Percentiles rank a stretch among this genome's conserved stretches.
These are phyloP conservation scores for Fraxinus quadrangulata DNA, from an alignment of 257 asterid genomes.

Conservation along the genomic window DNA sequence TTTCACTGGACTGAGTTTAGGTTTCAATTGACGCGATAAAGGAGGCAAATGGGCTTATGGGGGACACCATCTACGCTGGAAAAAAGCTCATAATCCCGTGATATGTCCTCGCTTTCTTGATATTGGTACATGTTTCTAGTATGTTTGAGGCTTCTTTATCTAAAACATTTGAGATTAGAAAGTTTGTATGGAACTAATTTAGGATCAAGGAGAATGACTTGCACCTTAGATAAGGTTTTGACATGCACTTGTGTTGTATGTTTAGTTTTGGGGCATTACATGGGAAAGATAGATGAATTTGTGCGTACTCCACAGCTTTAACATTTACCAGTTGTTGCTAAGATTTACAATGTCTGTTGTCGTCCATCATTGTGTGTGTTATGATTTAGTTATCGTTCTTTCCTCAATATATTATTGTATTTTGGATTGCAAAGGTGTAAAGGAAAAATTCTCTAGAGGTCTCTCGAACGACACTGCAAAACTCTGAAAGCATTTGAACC, in stretches of 20 bases:
- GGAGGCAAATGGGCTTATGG: constrained; percentile 41
- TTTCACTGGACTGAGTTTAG: constrained; percentile 16
- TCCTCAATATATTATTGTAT: neutral
- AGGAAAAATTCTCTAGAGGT: too few relatives aligned
- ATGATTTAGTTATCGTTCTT: too few relatives aligned
- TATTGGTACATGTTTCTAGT: neutral
- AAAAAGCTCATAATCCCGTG: constrained; percentile 38
- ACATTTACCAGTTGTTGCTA: neutral
- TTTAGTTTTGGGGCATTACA: neutral
- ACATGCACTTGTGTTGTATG: too few relatives aligned
- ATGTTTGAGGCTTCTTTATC: neutral
- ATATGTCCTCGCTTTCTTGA: neutral
- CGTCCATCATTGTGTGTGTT: too few relatives aligned
- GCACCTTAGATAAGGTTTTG: too few relatives aligned
- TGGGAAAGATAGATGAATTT: neutral
- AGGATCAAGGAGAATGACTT: neutral
- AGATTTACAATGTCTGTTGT: neutral
- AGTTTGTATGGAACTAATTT: neutral
- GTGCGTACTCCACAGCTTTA: neutral
- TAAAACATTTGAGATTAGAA: neutral
- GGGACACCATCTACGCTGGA: constrained; percentile 40
- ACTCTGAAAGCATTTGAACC: too few relatives aligned
- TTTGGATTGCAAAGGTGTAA: too few relatives aligned
- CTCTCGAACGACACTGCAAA: too few relatives aligned
- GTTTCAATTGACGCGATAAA: constrained; percentile 43